Base-by-base conservation (phyloP, 768 basidiomycete species). In the Mycena galericulata region DNA sequence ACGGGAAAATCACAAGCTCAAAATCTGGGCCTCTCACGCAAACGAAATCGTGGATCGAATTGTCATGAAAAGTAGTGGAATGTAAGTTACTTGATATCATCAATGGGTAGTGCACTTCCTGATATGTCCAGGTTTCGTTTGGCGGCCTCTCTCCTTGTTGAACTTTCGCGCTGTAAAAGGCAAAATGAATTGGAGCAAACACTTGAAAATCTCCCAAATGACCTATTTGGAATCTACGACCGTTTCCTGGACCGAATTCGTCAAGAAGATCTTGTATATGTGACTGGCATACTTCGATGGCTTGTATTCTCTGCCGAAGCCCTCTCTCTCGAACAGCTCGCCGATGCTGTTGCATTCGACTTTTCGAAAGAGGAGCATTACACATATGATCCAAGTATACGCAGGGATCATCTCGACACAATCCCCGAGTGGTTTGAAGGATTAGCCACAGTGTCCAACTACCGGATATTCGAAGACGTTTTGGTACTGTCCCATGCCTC, bases 221-320 rank as follows among this genome's bases (percentile, higher is more conserved):
- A 66, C 20, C 32, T 66, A 6, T 66, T 66, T 24, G 57, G 65
- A 9, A 66, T 66, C 27, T 59, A 66, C 30, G 57, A 59, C 30
- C 65, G 65, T 15, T 66, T 66, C 47, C 20, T 66, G 10, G 11
- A 26, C 1, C 2, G 0, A 34, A 45, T 66, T 49, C 56, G 40
- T 7, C 14, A 12, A 17, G 20, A 59, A 14, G 49, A 59, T 18
- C 18, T 66, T 20, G 29, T 59, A 1, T 59, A 51, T 53, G 65
- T 27, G 0, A 15, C 6, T 9, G 49, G 40, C 12, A 32, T 38
- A 10, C 38, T 66, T 10, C 46, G 65, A 1, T 66, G 56, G 65
- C 40, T 66, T 20, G 1, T 41, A 1, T 66, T 26, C 36, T 59
- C 53, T 8, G 6, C 4, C 3, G 4, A 27, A 1, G 8, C 1